phyloP scores from a whole-genome alignment of 306 rosid genomes.

The Hylodesmum podocarpum region DNA sequence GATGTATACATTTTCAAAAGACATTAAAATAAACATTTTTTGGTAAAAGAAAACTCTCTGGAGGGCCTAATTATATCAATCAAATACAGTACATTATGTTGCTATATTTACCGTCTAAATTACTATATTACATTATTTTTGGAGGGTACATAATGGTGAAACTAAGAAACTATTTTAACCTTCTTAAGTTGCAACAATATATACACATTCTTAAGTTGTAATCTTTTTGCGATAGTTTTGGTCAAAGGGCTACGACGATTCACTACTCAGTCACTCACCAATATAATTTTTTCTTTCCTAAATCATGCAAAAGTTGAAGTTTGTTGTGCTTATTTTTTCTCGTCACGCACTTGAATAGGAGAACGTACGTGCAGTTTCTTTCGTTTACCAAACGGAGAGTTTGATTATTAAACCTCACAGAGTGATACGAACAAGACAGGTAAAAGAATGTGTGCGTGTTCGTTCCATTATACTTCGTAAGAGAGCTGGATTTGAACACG shows the following conservation, averaged over 20 bases:
- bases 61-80: too few relatives aligned
- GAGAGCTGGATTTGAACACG: too few relatives aligned
- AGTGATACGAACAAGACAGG: background rate
- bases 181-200: too few relatives aligned
- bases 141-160: background rate
- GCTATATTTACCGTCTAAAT: background rate
- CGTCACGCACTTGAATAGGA: background rate
- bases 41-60: too few relatives aligned
- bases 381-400: background rate
- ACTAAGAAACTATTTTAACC: background rate
- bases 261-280: background rate
- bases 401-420: slow-evolving; percentile 14
- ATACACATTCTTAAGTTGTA: too few relatives aligned
- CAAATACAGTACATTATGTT: too few relatives aligned
- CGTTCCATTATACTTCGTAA: background rate
- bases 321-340: background rate
- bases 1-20: too few relatives aligned
- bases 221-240: background rate
- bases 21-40: too few relatives aligned
- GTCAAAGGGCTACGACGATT: background rate
- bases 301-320: background rate
- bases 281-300: background rate
- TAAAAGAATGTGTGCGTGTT: background rate
- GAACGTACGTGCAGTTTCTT: background rate
- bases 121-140: background rate